Evolutionary conservation across 2,329 filamentous ascomycete genomes (phyloP).

Genomic region (Ophiosphaerella narmari): DNA sequence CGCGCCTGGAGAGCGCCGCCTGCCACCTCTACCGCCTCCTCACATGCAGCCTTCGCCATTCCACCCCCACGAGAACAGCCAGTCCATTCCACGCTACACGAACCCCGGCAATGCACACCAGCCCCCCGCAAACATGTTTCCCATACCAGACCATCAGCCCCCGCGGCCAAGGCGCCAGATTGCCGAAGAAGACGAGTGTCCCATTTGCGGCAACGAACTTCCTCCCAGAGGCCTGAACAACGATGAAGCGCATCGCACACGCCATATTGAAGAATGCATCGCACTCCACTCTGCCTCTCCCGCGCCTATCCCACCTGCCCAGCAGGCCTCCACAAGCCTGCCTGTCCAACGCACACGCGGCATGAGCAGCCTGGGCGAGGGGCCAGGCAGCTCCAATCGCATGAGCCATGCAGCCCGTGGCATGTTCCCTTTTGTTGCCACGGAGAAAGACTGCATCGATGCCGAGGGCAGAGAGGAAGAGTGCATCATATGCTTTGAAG

Average conservation of each 20-base stretch:
- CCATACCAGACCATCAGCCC: slow-evolving; percentile 21
- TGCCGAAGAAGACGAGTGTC: slow-evolving; percentile 76
- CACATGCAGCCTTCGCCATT: slow-evolving; percentile 15
- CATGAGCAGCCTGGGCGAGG: slow-evolving; percentile 39
- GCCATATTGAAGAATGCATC: slow-evolving; percentile 53
- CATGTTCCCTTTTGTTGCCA: slow-evolving; percentile 61
- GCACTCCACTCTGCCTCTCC: slow-evolving; percentile 33
- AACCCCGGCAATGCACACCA: slow-evolving; percentile 9
- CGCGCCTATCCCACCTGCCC: slow-evolving; percentile 15
- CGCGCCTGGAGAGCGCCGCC: slow-evolving; percentile 28
- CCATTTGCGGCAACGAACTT: slow-evolving; percentile 74
- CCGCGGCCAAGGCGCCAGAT: slow-evolving; percentile 37
- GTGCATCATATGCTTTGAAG: slow-evolving; percentile 68
- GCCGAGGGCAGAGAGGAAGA: slow-evolving; percentile 59
- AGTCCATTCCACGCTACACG: slow-evolving; percentile 16
- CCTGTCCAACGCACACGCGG: slow-evolving; percentile 38
- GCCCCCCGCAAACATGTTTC: slow-evolving; percentile 21
- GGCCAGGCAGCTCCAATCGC: slow-evolving; percentile 25
- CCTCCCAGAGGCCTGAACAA: slow-evolving; percentile 55
- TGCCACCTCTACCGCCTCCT: slow-evolving; percentile 24
- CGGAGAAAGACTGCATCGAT: slow-evolving; percentile 66
- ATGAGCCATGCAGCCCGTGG: slow-evolving; percentile 38
- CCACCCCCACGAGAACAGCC: slow-evolving; percentile 12
- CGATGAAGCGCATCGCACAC: slow-evolving; percentile 48
- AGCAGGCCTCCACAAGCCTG: slow-evolving; percentile 31